Evolutionary conservation across 345 rosid genomes (phyloP), one percentile per base, ranked within the genome.

Genomic region (Hirschfeldia incana): DNA sequence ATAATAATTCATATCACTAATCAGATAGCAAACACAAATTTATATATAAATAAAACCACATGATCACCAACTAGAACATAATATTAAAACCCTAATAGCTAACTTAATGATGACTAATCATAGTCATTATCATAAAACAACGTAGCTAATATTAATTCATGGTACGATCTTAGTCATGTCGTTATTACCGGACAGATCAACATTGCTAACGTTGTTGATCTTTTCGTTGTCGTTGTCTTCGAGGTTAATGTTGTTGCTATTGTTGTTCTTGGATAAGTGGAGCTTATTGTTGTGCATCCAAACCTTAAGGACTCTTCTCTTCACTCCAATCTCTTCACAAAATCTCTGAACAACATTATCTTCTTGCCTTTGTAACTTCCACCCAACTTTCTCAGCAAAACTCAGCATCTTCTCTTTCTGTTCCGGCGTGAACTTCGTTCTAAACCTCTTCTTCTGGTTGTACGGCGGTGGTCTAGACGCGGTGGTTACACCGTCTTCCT

Each of bases 341-440:
- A 94, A 87, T 68, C 88, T 88, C 70, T 94, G 98, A 79, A 92
- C 97, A 63, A 90, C 93, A 10, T 84, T 46, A 78, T 92, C 98
- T 83, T 94, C 98, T 80, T 92, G 97, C 77, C 91, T 89, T 80
- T 92, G 97, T n/a, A 94, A 83, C 81, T 89, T 92, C 98, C 98
- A 94, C 34, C 97, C 98, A 59, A 85, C 97, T 72, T 83, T 94
- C 82, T 91, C 97, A 1, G 98, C 98, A 83, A 94, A 94, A 81
- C 80, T 80, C 55, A 92, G 78, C 97, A 94, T 92, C 78, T 94
- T 94, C 81, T 92, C 98, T 83, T 94, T 94, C 78, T 94, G 98
- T 81, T 92, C 98, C 76, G 85, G 93, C 2, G 86, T 87, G 80
- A 94, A 94, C 88, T 94, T 94, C 9, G 98, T 94, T 82, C 98